Base-by-base conservation (phyloP, 306 rosid species). In the Mucuna pruriens region DNA sequence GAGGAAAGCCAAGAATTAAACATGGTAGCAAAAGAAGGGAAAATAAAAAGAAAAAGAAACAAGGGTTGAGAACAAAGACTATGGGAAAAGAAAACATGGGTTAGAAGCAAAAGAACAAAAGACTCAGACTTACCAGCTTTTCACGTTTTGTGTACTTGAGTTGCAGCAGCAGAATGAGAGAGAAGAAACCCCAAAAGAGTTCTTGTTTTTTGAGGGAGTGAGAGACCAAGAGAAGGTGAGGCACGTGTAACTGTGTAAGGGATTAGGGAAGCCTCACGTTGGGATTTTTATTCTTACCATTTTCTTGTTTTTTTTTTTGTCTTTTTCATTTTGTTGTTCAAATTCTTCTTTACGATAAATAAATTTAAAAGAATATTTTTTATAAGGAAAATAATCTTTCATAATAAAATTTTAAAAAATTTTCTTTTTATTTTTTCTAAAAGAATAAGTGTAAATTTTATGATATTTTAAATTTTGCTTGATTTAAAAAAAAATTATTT, bases 231-330 rank as follows among this genome's bases (percentile, higher is more conserved):
- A 54, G 71, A 60, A 65, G 81, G 77, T 46, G 60, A 74, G 74
- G 84, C 87, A 84, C 84, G 87, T 73, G 87, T 79, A 72, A 75
- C 79, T 81, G 87, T 73, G 87, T 79, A 72, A 75, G 85, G 83
- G 82, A 85, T 85, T 80, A 62, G 88, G 76, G 80, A 64, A 62
- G 65, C 44, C 9, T 22, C 58, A 74, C 7, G 22, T 66, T 44
- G 36, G 13, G 49, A 17, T 58, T 74, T 67, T 20, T 15, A 0
- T 57, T 29, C 22, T 74, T 67, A 44, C 26, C n/a, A 17, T 39
- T 52, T 29, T 58, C 42, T 9, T 48, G 0, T 62, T 6, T 74
- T 12, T 25, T 82, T 55, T 17, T 40, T 25, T 29, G 22, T 0
- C 2, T 64, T 7, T 64, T 57, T 5, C 4, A 7, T 3, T 7